Evolutionary conservation across 805 yeast genomes (phyloP).

Genomic region (Metschnikowia continentalis): DNA sequence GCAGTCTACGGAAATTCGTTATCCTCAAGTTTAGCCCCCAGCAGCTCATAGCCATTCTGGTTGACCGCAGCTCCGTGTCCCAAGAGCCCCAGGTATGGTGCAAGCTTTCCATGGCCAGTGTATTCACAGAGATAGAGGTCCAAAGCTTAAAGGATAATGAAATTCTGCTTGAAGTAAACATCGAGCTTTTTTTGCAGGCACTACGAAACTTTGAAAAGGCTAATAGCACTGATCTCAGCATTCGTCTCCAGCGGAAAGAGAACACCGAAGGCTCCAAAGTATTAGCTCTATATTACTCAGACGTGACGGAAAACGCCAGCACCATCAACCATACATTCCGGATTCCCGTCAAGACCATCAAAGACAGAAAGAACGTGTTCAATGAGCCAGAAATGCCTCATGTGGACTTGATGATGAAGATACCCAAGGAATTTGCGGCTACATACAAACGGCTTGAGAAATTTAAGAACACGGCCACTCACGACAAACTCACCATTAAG

Average conservation of each 20-base stretch:
- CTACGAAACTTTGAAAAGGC: conserved; percentile 53
- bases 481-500: conserved; percentile 45
- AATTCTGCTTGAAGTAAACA: conserved; percentile 57
- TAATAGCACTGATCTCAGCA: conserved; percentile 46
- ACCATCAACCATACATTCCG: conserved; percentile 61
- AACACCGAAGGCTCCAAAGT: conserved; percentile 26
- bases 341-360: conserved; percentile 64
- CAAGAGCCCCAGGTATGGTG: conserved; percentile 70
- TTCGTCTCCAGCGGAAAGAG: conserved; percentile 48
- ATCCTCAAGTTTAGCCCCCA: conserved; percentile 52
- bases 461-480: conserved; percentile 42
- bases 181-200: conserved; percentile 57
- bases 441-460: conserved; percentile 63
- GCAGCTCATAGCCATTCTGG: conserved; percentile 48
- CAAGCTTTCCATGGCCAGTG: conserved; percentile 40
- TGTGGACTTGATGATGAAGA: conserved; percentile 53
- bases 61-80: conserved; percentile 35
- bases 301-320: conserved; percentile 37
- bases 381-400: conserved; percentile 59
- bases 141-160: conserved; percentile 50
- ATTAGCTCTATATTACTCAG: conserved; percentile 53
- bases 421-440: conserved; percentile 45
- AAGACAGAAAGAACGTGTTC: conserved; percentile 47
- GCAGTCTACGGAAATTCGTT: conserved; percentile 50
- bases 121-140: conserved; percentile 50